Evolutionary conservation across 148 eudicot genomes (phyloP).

Genomic region (Chenopodium suecicum): DNA sequence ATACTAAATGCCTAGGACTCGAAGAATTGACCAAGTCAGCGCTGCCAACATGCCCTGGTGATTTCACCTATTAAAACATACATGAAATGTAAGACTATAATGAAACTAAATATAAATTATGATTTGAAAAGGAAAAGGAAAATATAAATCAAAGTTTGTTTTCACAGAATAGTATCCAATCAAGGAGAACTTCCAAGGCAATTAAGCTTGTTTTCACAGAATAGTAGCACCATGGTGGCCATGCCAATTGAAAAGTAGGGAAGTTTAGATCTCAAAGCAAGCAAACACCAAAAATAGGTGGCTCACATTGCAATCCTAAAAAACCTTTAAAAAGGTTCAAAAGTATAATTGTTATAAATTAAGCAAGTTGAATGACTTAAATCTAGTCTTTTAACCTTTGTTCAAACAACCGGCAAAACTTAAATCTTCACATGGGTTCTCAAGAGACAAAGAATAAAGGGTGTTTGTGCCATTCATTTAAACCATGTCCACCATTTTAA

Average conservation of each 20-base stretch:
- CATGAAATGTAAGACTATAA: neutral
- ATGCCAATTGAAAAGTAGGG: neutral
- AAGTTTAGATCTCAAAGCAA: neutral
- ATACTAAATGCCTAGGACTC: constrained; percentile 19
- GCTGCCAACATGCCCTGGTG: constrained; percentile 21
- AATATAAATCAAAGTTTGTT: neutral
- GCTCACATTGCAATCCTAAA: neutral
- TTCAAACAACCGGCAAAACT: neutral
- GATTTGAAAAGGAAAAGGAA: neutral
- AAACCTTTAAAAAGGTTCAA: neutral
- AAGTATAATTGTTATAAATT: no score
- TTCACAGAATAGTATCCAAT: neutral
- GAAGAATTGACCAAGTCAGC: constrained; percentile 16
- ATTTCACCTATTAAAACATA: constrained; percentile 30
- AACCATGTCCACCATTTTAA: no score
- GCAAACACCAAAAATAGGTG: neutral
- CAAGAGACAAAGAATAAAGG: no score
- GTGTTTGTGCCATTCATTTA: no score
- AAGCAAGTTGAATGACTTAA: no score
- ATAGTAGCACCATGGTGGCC: no score
- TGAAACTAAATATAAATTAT: neutral
- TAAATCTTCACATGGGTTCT: neutral
- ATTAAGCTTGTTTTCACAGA: no score
- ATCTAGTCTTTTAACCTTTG: neutral
- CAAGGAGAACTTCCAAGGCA: no score